A percentile compares a stretch with the other conserved stretches of the same genome.
These are phyloP conservation scores for Eucalyptus dawsonii DNA, from an alignment of 345 rosid species.

Conservation along the genomic window DNA sequence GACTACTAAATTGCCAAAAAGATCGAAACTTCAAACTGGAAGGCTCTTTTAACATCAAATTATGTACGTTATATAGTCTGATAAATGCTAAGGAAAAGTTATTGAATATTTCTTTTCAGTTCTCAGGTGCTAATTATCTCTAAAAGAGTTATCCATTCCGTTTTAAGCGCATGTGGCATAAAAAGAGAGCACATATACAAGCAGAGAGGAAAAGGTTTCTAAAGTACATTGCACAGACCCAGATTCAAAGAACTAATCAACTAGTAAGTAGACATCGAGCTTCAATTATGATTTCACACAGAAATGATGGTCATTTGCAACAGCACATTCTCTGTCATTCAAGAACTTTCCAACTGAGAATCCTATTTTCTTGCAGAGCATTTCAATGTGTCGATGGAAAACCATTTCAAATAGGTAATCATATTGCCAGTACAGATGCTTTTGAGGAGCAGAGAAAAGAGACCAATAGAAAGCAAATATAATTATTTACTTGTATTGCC, in stretches of 20 bases:
- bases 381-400: neutral
- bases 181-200: neutral
- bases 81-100: neutral
- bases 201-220: neutral
- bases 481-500: slow-evolving; percentile 58
- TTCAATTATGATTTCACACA: neutral
- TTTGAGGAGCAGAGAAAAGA: neutral
- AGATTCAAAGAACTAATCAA: neutral
- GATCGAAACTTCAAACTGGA: neutral
- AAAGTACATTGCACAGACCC: neutral
- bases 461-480: neutral
- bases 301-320: neutral
- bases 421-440: neutral
- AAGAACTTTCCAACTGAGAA: neutral
- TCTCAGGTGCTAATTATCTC: neutral
- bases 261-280: neutral
- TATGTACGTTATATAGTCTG: neutral
- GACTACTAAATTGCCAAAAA: neutral
- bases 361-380: neutral
- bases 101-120: neutral
- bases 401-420: neutral
- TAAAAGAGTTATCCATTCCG: neutral
- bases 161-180: neutral
- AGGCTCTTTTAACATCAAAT: neutral
- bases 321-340: neutral